Evolutionary conservation across 192 early-diverging fungal species (phyloP).

Genomic region (Podila horticola): DNA sequence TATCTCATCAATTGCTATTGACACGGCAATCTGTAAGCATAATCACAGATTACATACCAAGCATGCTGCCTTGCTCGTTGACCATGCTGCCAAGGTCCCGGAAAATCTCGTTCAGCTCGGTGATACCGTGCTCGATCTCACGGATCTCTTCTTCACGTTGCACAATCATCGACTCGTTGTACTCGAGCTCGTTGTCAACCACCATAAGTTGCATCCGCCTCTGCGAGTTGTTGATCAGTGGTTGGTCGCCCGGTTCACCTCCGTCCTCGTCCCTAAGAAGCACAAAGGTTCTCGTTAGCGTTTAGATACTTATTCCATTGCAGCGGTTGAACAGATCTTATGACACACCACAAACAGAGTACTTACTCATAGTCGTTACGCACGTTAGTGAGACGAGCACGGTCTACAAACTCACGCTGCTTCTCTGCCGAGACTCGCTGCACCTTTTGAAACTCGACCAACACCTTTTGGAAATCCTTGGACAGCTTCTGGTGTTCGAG

Average conservation of each 20-base stretch:
- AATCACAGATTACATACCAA: constrained; percentile 66
- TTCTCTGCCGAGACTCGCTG: constrained; percentile 86
- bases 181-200: constrained; percentile 92
- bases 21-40: no score
- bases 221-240: constrained; percentile 67
- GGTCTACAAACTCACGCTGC: constrained; percentile 85
- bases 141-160: constrained; percentile 94
- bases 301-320: no score
- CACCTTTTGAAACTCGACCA: constrained; percentile 89
- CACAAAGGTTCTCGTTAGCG: background rate
- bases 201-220: constrained; percentile 73
- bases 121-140: constrained; percentile 93
- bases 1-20: no score
- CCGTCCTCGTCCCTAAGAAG: constrained; percentile 57
- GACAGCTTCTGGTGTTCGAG: constrained; percentile 93
- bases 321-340: background rate
- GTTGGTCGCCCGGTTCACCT: constrained; percentile 60
- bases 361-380: constrained; percentile 56
- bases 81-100: constrained; percentile 95
- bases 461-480: constrained; percentile 93
- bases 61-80: constrained; percentile 93
- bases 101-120: constrained; percentile 97
- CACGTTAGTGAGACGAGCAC: constrained; percentile 65
- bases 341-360: background rate
- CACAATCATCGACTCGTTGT: constrained; percentile 92